Evolutionary conservation across 805 yeast species (phyloP), one percentile per base, ranked within the genome.

Genomic region (Citeromyces matritensis): DNA sequence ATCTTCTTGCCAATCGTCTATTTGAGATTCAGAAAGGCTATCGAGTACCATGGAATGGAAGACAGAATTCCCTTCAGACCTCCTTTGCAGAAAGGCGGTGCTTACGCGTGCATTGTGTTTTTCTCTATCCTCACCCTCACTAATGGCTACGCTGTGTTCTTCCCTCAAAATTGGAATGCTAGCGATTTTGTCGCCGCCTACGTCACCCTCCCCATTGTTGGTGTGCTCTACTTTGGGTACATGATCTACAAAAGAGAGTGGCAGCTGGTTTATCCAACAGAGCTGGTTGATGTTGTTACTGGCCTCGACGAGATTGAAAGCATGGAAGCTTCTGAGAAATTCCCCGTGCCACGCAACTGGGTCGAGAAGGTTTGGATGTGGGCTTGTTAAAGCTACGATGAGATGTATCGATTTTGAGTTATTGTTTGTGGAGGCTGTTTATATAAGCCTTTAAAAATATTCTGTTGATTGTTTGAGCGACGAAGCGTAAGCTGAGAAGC

Each of bases 141-240:
- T n/a, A 78, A 79, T 42, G 86, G 86, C 35, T 79, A 73, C 45
- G 74, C 67, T 3, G 76, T 70, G 4, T 77, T 78, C 51, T 63
- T 78, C 36, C 42, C 50, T 30, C 48, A 44, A 19, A 37, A 44
- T 27, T 74, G 73, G 59, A 60, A 58, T 9, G 63, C 50, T 1
- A 50, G 67, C 6, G 75, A 73, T 47, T 78, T 78, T 42, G 53
- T 78, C 32, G 85, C 85, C 23, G 79, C 85, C 8, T 78, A 78
- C 51, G 60, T 78, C 36, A 76, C 84, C 0, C 45, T 78, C 30
- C 81, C 78, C n/a, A n/a, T n/a, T n/a, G n/a, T n/a, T n/a, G n/a
- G n/a, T n/a, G n/a, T n/a, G n/a, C n/a, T n/a, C n/a, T 77, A 70
- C 49, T 35, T 65, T 24, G 79, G 73, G 3, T 83, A 76, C 51